Evolutionary conservation across 306 rosid genomes (phyloP), one percentile per base, ranked within the genome.

Genomic region (Quercus variabilis): DNA sequence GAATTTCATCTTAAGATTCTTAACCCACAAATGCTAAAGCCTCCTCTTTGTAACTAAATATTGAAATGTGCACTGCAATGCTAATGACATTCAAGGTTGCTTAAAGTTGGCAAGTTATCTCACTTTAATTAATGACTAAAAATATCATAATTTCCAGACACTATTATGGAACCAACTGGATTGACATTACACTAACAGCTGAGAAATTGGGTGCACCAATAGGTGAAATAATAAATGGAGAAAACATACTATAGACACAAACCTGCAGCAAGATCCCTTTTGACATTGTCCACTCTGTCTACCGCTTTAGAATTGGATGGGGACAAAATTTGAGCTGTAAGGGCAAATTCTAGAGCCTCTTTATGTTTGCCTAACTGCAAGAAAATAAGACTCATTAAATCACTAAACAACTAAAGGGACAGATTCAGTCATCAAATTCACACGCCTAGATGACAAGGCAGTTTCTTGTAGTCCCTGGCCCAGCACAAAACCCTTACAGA

Each of bases 191-290:
- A 64, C 2, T 15, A 63, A 30, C 43, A 15, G 21, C 19, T 11
- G 71, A 33, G 11, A 33, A 67, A 33, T 33, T 3, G 23, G 46
- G 38, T 19, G 72, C 26, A 68, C 69, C 18, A 15, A 38, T 55
- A 17, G 35, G 12, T n/a, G 71, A 26, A 46, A 43, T 17, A n/a
- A 77, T 11, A 59, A 73, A 57, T 25, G 73, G 55, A 57, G 46
- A 85, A 83, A 31, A 69, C 74, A 81, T 46, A 43, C 4, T 31
- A 63, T 75, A 76, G 35, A 64, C 80, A 83, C 60, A 78, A 72
- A 95, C 99, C 99, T 86, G 90, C 80, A 80, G 92, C 96, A 68
- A 96, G 90, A 78, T 96, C 97, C 79, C 72, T 89, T 84, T 85
- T 88, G 76, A 84, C 65, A 31, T 73, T 86, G 82, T 90, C 98